Evolutionary conservation across 768 basidiomycete species (phyloP), one percentile per base, ranked within the genome.

Genomic region (Megacollybia marginata): DNA sequence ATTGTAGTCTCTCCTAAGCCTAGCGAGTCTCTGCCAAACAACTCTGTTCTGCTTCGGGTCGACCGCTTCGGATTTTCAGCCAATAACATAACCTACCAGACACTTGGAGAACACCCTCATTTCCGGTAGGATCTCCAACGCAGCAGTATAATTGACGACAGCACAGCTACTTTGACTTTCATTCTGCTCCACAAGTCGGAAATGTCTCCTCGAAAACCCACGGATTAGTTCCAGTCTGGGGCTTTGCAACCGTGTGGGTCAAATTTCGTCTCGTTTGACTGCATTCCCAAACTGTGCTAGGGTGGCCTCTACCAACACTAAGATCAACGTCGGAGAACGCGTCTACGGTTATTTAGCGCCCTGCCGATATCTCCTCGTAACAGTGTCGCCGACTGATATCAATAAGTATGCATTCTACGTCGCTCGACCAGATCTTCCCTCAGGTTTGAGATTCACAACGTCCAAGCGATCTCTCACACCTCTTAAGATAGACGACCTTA

Each of bases 21-120:
- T 19, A 63, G 59, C 1, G 48, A 40, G 35, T 7, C 54, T 52
- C 28, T 66, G 16, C 73, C 73, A 9, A 49, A 59, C 13, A 70
- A 79, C 62, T 73, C 79, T 49, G 68, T 83, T 36, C 57, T 83
- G 13, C 67, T 84, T 50, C 69, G 67, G 48, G 75, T 85, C 4
- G 82, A 85, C 49, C 74, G 78, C 15, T 85, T 86, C 57, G 84
- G 84, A 4, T 86, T 81, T 61, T 83, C 82, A 28, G 74, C 83
- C 38, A 86, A 86, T 60, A 86, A 86, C 55, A 53, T 86, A 16
- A 83, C 85, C 13, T 86, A 86, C 59, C 82, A 86, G 56, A 73
- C 76, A 8, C 57, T 72, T 2, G 67, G 65, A n/a, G 76, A 77
- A 49, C 70, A 75, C 48, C 68, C 76, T 1, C 74, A 76, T 48